Evolutionary conservation across 148 eudicot species (phyloP).

Genomic region (Selenicereus undatus): DNA sequence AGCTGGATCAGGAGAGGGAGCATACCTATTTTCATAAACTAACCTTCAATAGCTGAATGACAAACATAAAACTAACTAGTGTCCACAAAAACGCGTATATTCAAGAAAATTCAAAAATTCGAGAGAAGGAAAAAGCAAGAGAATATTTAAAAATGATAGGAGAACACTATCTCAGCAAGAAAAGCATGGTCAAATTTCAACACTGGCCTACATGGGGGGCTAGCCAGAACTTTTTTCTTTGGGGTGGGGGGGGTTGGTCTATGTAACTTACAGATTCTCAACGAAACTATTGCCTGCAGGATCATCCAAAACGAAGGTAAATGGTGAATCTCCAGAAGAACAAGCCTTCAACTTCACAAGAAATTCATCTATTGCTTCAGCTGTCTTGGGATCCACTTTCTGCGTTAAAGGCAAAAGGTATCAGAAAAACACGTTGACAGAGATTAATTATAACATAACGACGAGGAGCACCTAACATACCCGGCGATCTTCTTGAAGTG

Average conservation of each 20-base stretch:
- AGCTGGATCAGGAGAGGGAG: slow-evolving; percentile 82
- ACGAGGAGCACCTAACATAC: slow-evolving; percentile 27
- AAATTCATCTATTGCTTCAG: slow-evolving; percentile 86
- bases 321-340: slow-evolving; percentile 64
- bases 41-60: neutral
- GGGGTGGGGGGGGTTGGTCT: neutral
- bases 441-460: neutral
- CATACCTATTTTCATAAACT: slow-evolving; percentile 43
- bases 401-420: slow-evolving; percentile 25
- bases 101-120: neutral
- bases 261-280: slow-evolving; percentile 72
- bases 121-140: neutral
- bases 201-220: neutral
- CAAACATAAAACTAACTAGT: neutral
- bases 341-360: slow-evolving; percentile 67
- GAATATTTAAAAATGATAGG: neutral
- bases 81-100: neutral
- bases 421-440: slow-evolving; percentile 3
- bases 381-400: slow-evolving; percentile 84
- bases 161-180: neutral
- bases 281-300: slow-evolving; percentile 97
- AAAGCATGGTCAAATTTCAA: neutral
- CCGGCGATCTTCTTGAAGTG: slow-evolving; percentile 93
- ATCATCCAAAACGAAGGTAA: slow-evolving; percentile 82
- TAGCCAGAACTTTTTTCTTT: neutral